Evolutionary conservation across 345 rosid genomes (phyloP), one percentile per base, ranked within the genome.

Genomic region (Populus nigra): DNA sequence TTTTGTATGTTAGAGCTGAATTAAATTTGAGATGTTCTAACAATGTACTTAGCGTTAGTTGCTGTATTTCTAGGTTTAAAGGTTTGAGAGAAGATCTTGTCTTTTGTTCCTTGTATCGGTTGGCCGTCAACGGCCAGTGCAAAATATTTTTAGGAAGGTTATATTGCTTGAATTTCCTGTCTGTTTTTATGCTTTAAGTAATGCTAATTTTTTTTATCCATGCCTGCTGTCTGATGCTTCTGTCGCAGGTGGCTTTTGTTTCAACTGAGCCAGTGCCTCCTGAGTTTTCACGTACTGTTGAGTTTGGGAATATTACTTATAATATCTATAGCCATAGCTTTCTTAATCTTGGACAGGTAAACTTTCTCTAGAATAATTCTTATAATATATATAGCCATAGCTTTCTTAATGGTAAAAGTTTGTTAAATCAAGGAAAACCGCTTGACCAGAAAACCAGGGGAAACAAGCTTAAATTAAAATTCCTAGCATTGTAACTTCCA

Each of bases 301-400:
- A 86, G 49, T 89, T 89, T 82, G 90, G 91, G 70, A 89, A 89
- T 79, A 43, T 77, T 71, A 81, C 93, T 35, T 96, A 93, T 85
- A 90, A 78, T 72, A 89, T 96, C 83, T 93, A 90, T 75, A 93
- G 96, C 86, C 94, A 96, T 77, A 96, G 98, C 81, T 93, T 92
- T 81, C 99, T 96, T 82, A 85, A 91, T 79, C 88, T 86, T 72
- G 99, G 98, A 57, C 98, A 87, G 97, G 99, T 92, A 87, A 73
- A n/a, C 5, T 71, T 68, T n/a, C 25, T 68, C 65, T 50, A 9
- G 22, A 68, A 50, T 75, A 59, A 43, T 43, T 33, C 36, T 33
- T 43, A 43, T 43, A 43, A 43, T 11, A 43, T 43, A 43, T 43
- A 43, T 11, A 43, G 4, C 47, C 15, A 43, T 3, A 43, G 39